Conservation (phyloP, 1,284 basidiomycete genomes). For the Ganoderma resinaceum region DNA sequence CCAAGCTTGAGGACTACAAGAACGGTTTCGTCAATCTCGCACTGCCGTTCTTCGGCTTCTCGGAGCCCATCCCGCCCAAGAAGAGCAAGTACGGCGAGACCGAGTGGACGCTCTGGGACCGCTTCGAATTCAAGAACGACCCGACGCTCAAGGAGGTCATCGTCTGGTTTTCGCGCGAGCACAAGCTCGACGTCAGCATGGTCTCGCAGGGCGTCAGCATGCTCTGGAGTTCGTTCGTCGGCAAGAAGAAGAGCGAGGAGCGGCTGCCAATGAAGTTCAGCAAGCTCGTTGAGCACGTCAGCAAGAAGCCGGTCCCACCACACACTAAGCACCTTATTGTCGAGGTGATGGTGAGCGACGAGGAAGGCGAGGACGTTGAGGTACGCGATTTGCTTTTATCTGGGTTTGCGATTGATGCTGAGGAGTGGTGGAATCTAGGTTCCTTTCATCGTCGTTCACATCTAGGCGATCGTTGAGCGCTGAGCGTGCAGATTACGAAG, state of each 20-base stretch:
- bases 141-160: conserved; percentile 91
- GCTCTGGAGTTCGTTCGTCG: conserved; percentile 95
- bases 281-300: conserved; percentile 91
- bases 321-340: conserved; percentile 86
- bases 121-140: conserved; percentile 92
- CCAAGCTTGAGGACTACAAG: conserved; percentile 94
- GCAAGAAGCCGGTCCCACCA: conserved; percentile 89
- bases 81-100: conserved; percentile 89
- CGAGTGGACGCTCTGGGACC: conserved; percentile 99
- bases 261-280: conserved; percentile 90
- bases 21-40: conserved; percentile 99
- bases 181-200: conserved; percentile 94
- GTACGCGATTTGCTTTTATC: conserved; percentile 44
- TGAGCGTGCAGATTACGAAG: conserved; percentile 3
- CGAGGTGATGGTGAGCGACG: conserved; percentile 95
- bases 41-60: conserved; percentile 99
- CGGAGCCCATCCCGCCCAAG: conserved; percentile 93
- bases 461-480: conserved; percentile 16
- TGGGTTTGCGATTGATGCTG: background rate
- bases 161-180: conserved; percentile 84
- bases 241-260: conserved; percentile 93
- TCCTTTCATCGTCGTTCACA: conserved; percentile 67
- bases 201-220: conserved; percentile 97
- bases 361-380: conserved; percentile 89
- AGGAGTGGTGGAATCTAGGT: conserved; percentile 50